Evolutionary conservation across 1,284 basidiomycete genomes (phyloP), one percentile per base, ranked within the genome.

Genomic region (Neonothopanus nambi): DNA sequence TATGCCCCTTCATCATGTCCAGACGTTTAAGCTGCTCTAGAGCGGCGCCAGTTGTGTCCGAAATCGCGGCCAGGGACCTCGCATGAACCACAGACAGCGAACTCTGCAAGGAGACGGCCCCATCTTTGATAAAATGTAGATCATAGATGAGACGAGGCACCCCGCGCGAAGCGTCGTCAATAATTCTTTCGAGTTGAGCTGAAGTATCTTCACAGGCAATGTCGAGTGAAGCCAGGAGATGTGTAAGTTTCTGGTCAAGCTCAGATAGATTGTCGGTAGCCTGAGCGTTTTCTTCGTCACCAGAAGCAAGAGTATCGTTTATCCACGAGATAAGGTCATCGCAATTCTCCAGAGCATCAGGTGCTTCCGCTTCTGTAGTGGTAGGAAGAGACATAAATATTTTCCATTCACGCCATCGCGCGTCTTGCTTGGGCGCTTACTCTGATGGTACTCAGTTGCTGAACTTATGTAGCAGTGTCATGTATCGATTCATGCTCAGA

Each of bases 111-210:
- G 89, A 81, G 12, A 89, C 71, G 0, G 94, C 93, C 35, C 87
- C 86, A 65, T 97, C 95, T 45, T 91, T 87, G 85, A 97, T 95
- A 71, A 96, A 95, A 67, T 97, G 94, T 18, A 98, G 76, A 70
- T 97, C 95, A 66, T 96, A 97, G 1, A 88, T 86, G 42, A 98
- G 79, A 35, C 95, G 82, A 5, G 95, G 93, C 9, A 95, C 87
- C 3, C 87, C 84, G 46, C 93, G 82, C 1, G 93, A 92, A 44
- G 96, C 91, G 64, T 95, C 93, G 64, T 93, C 87, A 57, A 98
- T 94, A 43, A 85, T 82, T 59, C 86, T 85, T 68, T 97, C 95
- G 45, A 97, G 82, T 45, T 88, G 77, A 5, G 85, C 75, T 2
- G 92, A 91, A 0, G 93, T 94, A 63, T 96, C 94, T 67, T 93